These are phyloP conservation scores for Theileria orientalis DNA, from an alignment of 169 alveolate species.

Conservation along the genomic window DNA sequence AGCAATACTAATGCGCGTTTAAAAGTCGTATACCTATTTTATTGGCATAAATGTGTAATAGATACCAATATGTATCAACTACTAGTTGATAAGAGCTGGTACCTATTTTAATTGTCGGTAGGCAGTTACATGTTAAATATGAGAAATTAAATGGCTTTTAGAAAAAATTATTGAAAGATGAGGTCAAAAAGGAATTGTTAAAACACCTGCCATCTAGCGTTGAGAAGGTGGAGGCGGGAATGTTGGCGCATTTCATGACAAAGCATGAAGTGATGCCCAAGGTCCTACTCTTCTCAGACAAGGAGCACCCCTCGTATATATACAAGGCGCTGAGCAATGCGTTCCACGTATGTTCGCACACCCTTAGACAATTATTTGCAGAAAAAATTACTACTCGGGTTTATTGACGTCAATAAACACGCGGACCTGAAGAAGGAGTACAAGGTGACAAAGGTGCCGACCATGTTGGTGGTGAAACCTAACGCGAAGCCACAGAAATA, in stretches of 20 bases:
- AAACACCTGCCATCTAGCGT: conserved; percentile 70
- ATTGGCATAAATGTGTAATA: conserved; percentile 33
- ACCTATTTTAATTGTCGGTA: too few species aligned
- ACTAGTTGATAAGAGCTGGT: too few species aligned
- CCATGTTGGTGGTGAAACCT: conserved; percentile 80
- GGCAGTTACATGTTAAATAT: background rate
- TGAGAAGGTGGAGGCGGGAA: conserved; percentile 61
- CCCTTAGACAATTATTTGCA: background rate
- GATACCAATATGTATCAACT: too few species aligned
- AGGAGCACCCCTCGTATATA: conserved; percentile 69
- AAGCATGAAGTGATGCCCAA: conserved; percentile 75
- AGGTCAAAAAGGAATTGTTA: conserved; percentile 42
- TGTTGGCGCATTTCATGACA: conserved; percentile 67
- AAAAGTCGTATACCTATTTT: background rate
- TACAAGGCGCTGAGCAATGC: conserved; percentile 73
- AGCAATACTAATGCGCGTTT: background rate
- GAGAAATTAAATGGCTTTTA: background rate
- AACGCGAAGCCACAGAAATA: conserved; percentile 80
- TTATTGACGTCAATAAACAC: conserved; percentile 69
- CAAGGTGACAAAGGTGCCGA: conserved; percentile 85
- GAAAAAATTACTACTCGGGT: conserved; percentile 66
- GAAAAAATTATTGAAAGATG: conserved; percentile 35
- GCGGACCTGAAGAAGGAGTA: conserved; percentile 81
- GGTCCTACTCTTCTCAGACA: conserved; percentile 70
- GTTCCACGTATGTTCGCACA: conserved; percentile 47